These are phyloP conservation scores for Hypoxylon cercidicola DNA, from an alignment of 495 filamentous ascomycete species.

Conservation along the genomic window DNA sequence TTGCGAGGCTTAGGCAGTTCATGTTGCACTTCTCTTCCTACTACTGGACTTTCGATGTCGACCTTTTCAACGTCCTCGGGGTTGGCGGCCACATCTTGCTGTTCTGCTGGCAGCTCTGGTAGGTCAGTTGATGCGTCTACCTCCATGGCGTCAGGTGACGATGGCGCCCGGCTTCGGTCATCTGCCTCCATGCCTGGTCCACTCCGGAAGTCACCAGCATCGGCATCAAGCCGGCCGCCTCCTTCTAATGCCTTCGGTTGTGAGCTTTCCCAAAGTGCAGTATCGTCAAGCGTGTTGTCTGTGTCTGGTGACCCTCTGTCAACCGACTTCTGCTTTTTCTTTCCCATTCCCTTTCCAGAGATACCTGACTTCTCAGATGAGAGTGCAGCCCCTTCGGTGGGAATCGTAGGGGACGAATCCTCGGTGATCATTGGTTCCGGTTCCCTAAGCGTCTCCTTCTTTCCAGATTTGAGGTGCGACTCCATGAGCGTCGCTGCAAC, in stretches of 20 bases:
- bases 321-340: conserved; percentile 37
- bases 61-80: conserved; percentile 8
- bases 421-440: conserved; percentile 33
- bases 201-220: conserved; percentile 36
- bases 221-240: conserved; percentile 44
- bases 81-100: background rate
- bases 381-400: conserved; percentile 42
- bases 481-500: conserved; percentile 30
- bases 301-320: conserved; percentile 47
- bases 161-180: background rate
- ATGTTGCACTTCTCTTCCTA: conserved; percentile 30
- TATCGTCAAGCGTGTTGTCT: conserved; percentile 57
- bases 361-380: conserved; percentile 44
- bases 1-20: conserved; percentile 27
- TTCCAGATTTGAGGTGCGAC: conserved; percentile 19
- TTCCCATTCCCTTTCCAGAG: conserved; percentile 35
- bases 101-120: background rate
- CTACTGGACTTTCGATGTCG: conserved; percentile 34
- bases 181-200: conserved; percentile 18
- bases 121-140: background rate
- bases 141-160: conserved; percentile 14
- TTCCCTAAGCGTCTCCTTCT: conserved; percentile 22
- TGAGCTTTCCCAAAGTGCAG: conserved; percentile 65
- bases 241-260: conserved; percentile 48
- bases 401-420: conserved; percentile 30